Conservation (phyloP, 2,329 filamentous ascomycete species). For the Cytospora chrysosperma region DNA sequence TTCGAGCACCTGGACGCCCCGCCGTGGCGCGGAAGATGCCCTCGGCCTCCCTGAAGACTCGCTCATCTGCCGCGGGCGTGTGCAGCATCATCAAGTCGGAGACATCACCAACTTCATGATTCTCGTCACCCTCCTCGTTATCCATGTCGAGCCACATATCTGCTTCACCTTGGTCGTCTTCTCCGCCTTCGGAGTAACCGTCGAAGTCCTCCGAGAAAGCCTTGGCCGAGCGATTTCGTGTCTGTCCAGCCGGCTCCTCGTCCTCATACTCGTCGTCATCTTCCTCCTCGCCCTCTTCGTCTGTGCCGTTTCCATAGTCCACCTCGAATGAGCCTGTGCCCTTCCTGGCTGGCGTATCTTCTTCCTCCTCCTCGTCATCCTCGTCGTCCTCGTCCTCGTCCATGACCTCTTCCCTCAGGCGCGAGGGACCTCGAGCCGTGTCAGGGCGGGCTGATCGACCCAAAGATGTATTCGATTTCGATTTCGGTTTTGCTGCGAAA, state of each 20-base stretch:
- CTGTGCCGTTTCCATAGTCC: conserved; percentile 39
- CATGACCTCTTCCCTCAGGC: conserved; percentile 47
- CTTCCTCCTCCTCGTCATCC: conserved; percentile 39
- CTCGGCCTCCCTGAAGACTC: conserved; percentile 55
- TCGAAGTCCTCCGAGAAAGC: conserved; percentile 31
- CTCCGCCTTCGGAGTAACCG: conserved; percentile 25
- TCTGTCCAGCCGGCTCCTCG: conserved; percentile 28
- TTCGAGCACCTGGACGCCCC: conserved; percentile 40
- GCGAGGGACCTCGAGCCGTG: conserved; percentile 46
- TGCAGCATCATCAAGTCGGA: conserved; percentile 55
- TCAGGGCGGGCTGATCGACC: conserved; percentile 48
- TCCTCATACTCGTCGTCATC: conserved; percentile 41
- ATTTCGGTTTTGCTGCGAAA: conserved; percentile 36
- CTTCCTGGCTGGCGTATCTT: conserved; percentile 35
- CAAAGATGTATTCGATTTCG: conserved; percentile 43
- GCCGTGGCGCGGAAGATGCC: conserved; percentile 54
- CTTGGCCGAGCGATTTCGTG: conserved; percentile 32
- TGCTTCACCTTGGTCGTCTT: conserved; percentile 41
- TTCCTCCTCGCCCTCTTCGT: conserved; percentile 40
- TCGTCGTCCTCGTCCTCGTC: conserved; percentile 39
- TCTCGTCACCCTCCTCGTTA: conserved; percentile 38
- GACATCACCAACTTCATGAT: conserved; percentile 42
- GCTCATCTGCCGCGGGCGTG: conserved; percentile 54
- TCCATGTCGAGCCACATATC: conserved; percentile 53
- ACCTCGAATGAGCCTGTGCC: conserved; percentile 34